Percentiles rank a stretch among this genome's conserved stretches.
Evolutionary conservation across 805 yeast species (phyloP).

Genomic region (Tetrapisispora fleetii): DNA sequence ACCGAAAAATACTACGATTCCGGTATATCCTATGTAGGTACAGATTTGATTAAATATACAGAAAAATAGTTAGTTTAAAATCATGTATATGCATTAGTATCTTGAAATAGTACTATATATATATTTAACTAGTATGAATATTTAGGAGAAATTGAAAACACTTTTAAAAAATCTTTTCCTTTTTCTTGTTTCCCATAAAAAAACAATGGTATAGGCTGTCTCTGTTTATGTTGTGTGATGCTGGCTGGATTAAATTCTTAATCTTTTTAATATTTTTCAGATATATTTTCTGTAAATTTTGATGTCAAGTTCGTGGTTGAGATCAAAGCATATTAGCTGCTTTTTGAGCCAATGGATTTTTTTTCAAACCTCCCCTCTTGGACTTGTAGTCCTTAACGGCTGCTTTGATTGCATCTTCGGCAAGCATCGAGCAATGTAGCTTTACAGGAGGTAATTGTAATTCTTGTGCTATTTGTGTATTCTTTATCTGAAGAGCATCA

Average conservation of each 20-base stretch:
- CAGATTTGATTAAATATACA: too few species aligned
- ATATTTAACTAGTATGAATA: neutral
- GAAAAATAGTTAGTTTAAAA: too few species aligned
- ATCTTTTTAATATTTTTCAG: too few species aligned
- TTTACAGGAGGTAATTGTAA: slow-evolving; percentile 93
- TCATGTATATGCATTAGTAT: neutral
- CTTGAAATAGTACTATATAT: too few species aligned
- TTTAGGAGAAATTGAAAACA: neutral
- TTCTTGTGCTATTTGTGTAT: slow-evolving; percentile 91
- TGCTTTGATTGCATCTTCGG: slow-evolving; percentile 96
- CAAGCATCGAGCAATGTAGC: slow-evolving; percentile 95
- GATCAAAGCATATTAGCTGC: too few species aligned
- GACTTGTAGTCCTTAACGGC: slow-evolving; percentile 92
- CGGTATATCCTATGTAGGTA: neutral
- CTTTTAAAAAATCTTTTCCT: too few species aligned
- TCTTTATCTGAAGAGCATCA: slow-evolving; percentile 87
- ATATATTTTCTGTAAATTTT: too few species aligned
- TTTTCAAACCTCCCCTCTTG: slow-evolving; percentile 41
- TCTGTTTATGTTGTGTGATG: too few species aligned
- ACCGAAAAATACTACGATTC: neutral
- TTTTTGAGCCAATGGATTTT: neutral
- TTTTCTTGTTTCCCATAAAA: too few species aligned
- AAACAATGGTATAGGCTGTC: too few species aligned
- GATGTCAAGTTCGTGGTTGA: too few species aligned
- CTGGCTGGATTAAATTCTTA: too few species aligned